Conservation (phyloP, 306 rosid genomes). For the Begonia loranthoides region DNA sequence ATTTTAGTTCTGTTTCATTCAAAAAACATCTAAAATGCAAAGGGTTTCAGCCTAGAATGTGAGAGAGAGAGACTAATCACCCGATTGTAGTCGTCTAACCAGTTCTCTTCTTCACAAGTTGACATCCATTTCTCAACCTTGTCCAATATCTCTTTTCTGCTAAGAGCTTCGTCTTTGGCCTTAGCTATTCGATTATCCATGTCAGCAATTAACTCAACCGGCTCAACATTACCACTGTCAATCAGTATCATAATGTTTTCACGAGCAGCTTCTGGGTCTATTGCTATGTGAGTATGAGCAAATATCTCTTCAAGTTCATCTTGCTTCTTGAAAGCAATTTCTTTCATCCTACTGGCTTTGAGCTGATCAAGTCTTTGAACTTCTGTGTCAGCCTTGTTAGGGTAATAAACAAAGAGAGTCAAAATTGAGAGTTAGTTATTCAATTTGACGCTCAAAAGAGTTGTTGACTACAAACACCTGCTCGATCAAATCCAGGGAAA, state of each 20-base stretch:
- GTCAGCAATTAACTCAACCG: constrained; percentile 69
- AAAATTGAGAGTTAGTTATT: neutral
- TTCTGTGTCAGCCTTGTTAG: neutral
- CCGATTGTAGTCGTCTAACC: constrained; percentile 69
- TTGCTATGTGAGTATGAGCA: constrained; percentile 38
- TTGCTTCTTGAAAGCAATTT: constrained; percentile 42
- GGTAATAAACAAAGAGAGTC: neutral
- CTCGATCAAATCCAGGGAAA: neutral
- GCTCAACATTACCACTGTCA: constrained; percentile 70
- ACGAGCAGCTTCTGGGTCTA: neutral
- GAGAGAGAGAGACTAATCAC: constrained; percentile 16
- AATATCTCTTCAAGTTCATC: constrained; percentile 76
- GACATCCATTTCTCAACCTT: constrained; percentile 98
- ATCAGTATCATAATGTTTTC: neutral
- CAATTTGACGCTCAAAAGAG: neutral
- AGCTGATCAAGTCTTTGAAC: constrained; percentile 1
- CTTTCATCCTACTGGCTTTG: too few relatives aligned
- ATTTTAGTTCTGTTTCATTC: too few relatives aligned
- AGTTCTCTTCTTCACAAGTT: constrained; percentile 41
- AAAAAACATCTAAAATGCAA: too few relatives aligned
- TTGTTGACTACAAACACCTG: neutral
- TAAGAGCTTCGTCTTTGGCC: constrained; percentile 74
- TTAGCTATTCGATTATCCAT: constrained; percentile 82
- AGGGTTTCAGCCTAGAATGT: neutral
- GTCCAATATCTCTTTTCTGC: constrained; percentile 83